Conservation (phyloP, 495 filamentous ascomycete genomes). For the Penicillium manginii region DNA sequence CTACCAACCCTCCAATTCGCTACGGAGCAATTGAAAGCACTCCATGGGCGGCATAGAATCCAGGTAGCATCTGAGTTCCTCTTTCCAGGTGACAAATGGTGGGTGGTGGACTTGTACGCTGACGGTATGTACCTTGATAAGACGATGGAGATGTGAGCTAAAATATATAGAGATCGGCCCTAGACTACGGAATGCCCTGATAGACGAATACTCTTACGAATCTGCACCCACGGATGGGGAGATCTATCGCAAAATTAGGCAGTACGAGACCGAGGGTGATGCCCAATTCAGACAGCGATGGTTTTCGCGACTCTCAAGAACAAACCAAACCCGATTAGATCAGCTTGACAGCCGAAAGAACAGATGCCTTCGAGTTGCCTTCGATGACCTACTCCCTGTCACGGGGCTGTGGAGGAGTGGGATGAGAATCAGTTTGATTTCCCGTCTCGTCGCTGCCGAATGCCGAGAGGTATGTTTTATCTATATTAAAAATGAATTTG, state of each 20-base stretch:
- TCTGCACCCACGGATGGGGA: constrained; percentile 29
- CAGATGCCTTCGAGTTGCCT: constrained; percentile 15
- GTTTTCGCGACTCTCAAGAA: constrained; percentile 11
- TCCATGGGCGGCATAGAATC: constrained; percentile 26
- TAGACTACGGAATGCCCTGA: constrained; percentile 23
- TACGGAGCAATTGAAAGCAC: no score
- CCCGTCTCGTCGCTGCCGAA: constrained; percentile 21
- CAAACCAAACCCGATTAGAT: constrained; percentile 16
- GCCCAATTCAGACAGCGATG: constrained; percentile 18
- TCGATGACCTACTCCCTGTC: constrained; percentile 30
- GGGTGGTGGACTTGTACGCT: constrained; percentile 36
- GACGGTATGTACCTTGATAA: constrained; percentile 9
- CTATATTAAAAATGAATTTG: background rate
- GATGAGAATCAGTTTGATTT: constrained; percentile 27
- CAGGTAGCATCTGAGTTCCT: constrained; percentile 25
- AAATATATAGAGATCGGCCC: constrained; percentile 24
- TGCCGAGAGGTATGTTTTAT: constrained; percentile 32
- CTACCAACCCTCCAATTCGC: no score
- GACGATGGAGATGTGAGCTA: constrained; percentile 5
- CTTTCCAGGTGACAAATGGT: constrained; percentile 25
- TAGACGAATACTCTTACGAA: constrained; percentile 37
- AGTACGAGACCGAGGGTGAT: constrained; percentile 29
- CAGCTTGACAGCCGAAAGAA: constrained; percentile 11
- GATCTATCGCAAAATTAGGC: constrained; percentile 35
- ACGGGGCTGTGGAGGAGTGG: constrained; percentile 30